Percentiles rank a stretch among this genome's conserved stretches.
Evolutionary conservation across 108 stramenopile species (phyloP).

Genomic region (Thalassiosira profunda): DNA sequence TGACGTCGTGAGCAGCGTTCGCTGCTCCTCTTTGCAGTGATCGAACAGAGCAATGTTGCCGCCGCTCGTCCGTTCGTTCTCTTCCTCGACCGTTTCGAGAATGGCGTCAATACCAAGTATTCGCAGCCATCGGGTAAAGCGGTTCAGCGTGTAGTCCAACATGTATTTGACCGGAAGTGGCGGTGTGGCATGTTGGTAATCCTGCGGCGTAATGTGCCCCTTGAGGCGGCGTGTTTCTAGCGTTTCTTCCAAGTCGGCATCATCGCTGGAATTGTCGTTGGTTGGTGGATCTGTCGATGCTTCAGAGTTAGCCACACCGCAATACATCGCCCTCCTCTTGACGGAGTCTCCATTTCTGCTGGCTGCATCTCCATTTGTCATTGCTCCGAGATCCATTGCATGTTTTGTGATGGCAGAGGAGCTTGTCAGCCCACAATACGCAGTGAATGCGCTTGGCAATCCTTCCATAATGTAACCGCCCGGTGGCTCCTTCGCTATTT

Average conservation of each 20-base stretch:
- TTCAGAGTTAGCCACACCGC: background rate
- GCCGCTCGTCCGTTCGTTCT: slow-evolving; percentile 63
- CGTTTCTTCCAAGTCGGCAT: slow-evolving; percentile 22
- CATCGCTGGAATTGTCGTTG: background rate
- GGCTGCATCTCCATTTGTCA: too few species aligned
- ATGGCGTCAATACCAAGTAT: slow-evolving; percentile 87
- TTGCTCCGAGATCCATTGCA: too few species aligned
- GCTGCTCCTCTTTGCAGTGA: slow-evolving; percentile 69
- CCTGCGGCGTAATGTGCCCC: slow-evolving; percentile 37
- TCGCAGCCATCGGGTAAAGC: slow-evolving; percentile 82
- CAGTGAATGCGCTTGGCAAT: background rate
- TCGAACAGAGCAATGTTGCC: slow-evolving; percentile 72
- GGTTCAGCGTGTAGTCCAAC: slow-evolving; percentile 75
- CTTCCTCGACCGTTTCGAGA: slow-evolving; percentile 86
- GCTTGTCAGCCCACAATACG: background rate
- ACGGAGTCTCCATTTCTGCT: too few species aligned
- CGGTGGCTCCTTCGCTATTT: background rate
- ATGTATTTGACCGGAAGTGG: slow-evolving; percentile 39
- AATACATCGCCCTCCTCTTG: too few species aligned
- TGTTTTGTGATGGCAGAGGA: background rate
- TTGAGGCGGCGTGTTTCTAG: slow-evolving; percentile 21
- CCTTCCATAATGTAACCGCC: slow-evolving; percentile 7
- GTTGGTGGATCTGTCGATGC: background rate
- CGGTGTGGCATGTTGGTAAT: slow-evolving; percentile 38
- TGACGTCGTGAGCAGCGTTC: slow-evolving; percentile 88